A percentile compares a stretch with the other conserved stretches of the same genome.
Conservation (phyloP, 148 eudicot species). For the Salicornia ramosissima region DNA sequence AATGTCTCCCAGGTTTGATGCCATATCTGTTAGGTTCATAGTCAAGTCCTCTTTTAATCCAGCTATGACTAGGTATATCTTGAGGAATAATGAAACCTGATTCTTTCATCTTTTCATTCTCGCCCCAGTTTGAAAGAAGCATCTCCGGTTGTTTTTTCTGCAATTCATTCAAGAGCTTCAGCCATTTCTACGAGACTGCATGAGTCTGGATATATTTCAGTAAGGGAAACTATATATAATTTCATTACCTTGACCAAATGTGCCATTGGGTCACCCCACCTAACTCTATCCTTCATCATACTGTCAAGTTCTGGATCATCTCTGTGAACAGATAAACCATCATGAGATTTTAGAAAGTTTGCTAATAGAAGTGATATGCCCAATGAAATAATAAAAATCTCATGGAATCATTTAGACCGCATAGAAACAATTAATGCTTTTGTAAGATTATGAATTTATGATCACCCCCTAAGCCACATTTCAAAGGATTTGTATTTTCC, state of each 20-base stretch:
- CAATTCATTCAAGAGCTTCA: slow-evolving; percentile 10
- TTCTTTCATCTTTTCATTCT: slow-evolving; percentile 78
- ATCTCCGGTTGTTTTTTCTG: slow-evolving; percentile 40
- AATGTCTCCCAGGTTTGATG: slow-evolving; percentile 90
- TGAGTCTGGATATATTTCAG: background rate
- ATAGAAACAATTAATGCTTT: background rate
- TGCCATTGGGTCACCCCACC: slow-evolving; percentile 99
- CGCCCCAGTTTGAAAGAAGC: slow-evolving; percentile 58
- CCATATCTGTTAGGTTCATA: slow-evolving; percentile 88
- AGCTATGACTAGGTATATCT: slow-evolving; percentile 77
- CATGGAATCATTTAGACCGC: background rate
- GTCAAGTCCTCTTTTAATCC: slow-evolving; percentile 65
- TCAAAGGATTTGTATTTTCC: background rate
- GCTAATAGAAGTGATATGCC: background rate
- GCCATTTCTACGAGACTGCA: background rate
- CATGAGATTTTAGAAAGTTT: background rate
- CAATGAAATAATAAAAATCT: background rate
- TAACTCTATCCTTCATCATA: slow-evolving; percentile 65
- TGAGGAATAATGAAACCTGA: slow-evolving; percentile 84
- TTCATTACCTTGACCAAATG: slow-evolving; percentile 74
- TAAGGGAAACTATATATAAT: background rate
- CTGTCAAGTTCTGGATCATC: slow-evolving; percentile 57
- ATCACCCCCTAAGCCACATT: background rate
- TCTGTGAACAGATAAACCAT: slow-evolving; percentile 18
- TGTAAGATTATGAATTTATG: background rate